Conservation (phyloP, 1,284 basidiomycete genomes). For the Wolfiporia cocos region DNA sequence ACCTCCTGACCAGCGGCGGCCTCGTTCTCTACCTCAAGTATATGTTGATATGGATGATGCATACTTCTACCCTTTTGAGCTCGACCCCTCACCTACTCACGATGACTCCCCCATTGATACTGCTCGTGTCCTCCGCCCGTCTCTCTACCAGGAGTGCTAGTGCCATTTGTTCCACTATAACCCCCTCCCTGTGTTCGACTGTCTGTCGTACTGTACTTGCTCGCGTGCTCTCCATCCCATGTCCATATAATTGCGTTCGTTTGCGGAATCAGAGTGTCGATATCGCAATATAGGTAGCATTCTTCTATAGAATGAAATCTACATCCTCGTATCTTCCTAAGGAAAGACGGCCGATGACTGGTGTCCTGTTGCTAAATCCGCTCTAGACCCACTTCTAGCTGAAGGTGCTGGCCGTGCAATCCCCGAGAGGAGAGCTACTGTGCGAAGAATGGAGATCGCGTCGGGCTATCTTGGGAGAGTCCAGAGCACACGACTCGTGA, state of each 20-base stretch:
- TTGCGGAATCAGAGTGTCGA: conserved; percentile 18
- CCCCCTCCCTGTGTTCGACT: conserved; percentile 23
- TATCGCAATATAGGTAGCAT: conserved; percentile 6
- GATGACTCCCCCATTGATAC: conserved; percentile 40
- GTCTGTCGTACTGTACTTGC: conserved; percentile 14
- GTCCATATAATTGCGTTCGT: conserved; percentile 10
- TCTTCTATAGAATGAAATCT: conserved; percentile 12
- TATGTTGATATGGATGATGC: conserved; percentile 54
- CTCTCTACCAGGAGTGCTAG: conserved; percentile 59
- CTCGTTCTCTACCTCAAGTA: conserved; percentile 45
- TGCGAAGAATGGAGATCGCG: no score
- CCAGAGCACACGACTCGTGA: no score
- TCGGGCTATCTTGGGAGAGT: no score
- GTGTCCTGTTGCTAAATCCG: neutral
- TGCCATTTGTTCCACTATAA: conserved; percentile 16
- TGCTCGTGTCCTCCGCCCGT: conserved; percentile 28
- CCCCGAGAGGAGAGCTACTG: no score
- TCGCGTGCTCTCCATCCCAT: conserved; percentile 14
- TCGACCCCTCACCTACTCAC: conserved; percentile 64
- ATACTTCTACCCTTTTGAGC: conserved; percentile 56
- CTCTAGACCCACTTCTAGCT: conserved; percentile 3
- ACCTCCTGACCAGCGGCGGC: conserved; percentile 42
- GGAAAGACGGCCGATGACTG: neutral
- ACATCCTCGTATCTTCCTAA: conserved; percentile 1
- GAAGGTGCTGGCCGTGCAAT: no score